These are phyloP conservation scores for Aspergillus affinis DNA, from an alignment of 495 filamentous ascomycete species.

Conservation along the genomic window DNA sequence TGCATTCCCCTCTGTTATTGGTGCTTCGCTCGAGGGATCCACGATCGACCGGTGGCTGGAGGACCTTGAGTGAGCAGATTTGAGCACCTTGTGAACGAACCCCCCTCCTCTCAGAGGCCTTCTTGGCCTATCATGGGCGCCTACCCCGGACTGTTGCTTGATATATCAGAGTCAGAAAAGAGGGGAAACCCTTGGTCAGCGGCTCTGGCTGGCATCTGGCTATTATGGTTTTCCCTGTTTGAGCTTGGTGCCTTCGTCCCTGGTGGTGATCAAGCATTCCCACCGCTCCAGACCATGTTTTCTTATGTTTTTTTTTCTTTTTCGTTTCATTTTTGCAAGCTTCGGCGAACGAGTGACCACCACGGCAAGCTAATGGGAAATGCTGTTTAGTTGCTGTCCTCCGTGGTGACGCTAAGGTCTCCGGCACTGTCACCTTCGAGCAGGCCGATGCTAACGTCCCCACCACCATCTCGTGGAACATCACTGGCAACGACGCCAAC, in stretches of 20 bases:
- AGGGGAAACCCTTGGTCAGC: constrained; percentile 11
- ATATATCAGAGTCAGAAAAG: constrained; percentile 13
- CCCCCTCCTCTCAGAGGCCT: constrained; percentile 13
- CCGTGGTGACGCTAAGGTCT: constrained; percentile 93
- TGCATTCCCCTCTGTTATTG: constrained; percentile 21
- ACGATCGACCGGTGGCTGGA: constrained; percentile 33
- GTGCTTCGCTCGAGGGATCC: constrained; percentile 23
- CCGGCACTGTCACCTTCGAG: constrained; percentile 92
- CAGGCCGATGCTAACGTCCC: constrained; percentile 75
- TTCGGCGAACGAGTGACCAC: constrained; percentile 8
- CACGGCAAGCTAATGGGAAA: background rate
- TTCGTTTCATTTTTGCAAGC: background rate
- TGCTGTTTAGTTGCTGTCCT: constrained; percentile 75
- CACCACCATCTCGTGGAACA: constrained; percentile 89
- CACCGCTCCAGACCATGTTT: constrained; percentile 4
- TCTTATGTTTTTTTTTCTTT: background rate
- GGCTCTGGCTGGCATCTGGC: constrained; percentile 1
- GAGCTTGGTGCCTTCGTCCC: constrained; percentile 6
- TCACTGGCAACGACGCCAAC: constrained; percentile 88
- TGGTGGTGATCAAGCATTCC: constrained; percentile 1
- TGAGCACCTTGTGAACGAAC: constrained; percentile 49
- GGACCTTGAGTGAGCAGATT: constrained; percentile 54
- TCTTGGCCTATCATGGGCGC: constrained; percentile 36
- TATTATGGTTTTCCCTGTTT: constrained; percentile 9
- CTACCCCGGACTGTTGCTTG: constrained; percentile 5